phyloP scores from a whole-genome alignment of 495 filamentous ascomycete species.

The Aspergillus diversus region DNA sequence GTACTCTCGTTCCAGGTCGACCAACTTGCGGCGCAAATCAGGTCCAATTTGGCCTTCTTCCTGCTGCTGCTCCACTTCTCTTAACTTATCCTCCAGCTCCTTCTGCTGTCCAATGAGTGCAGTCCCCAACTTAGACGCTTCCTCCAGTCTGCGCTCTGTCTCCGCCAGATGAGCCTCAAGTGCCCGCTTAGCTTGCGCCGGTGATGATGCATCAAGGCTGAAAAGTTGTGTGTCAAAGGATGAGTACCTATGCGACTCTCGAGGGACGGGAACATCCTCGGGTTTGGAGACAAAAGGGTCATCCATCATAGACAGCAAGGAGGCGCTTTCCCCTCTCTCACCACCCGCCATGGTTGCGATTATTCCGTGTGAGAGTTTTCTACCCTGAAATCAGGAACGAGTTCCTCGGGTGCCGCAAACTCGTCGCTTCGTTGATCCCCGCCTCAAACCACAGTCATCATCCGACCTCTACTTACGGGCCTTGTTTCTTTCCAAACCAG shows the following conservation, averaged over 20 bases:
- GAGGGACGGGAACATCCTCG: constrained; percentile 38
- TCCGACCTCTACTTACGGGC: constrained; percentile 27
- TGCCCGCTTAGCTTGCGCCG: constrained; percentile 82
- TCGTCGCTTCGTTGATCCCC: constrained; percentile 29
- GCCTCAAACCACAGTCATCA: constrained; percentile 41
- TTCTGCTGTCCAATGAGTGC: constrained; percentile 82
- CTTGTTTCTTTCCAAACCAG: constrained; percentile 13
- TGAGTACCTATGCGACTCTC: constrained; percentile 71
- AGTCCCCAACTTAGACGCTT: constrained; percentile 84
- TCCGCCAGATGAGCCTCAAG: constrained; percentile 90
- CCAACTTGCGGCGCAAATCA: constrained; percentile 79
- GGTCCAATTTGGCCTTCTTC: constrained; percentile 80
- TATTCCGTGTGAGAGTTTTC: background rate
- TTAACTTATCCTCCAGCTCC: constrained; percentile 76
- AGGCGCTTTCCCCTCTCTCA: constrained; percentile 23
- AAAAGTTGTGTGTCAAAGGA: constrained; percentile 79
- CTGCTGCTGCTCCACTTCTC: constrained; percentile 80
- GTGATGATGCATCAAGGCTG: constrained; percentile 74
- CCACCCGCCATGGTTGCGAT: constrained; percentile 11
- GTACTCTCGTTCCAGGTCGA: constrained; percentile 90
- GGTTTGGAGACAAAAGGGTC: constrained; percentile 58
- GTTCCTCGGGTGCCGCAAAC: constrained; percentile 34
- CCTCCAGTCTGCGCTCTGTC: constrained; percentile 86
- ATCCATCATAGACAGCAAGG: constrained; percentile 45
- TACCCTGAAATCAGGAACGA: constrained; percentile 1